These are phyloP conservation scores for Scedosporium dehoogii DNA, from an alignment of 2,329 filamentous ascomycete genomes.

Conservation along the genomic window DNA sequence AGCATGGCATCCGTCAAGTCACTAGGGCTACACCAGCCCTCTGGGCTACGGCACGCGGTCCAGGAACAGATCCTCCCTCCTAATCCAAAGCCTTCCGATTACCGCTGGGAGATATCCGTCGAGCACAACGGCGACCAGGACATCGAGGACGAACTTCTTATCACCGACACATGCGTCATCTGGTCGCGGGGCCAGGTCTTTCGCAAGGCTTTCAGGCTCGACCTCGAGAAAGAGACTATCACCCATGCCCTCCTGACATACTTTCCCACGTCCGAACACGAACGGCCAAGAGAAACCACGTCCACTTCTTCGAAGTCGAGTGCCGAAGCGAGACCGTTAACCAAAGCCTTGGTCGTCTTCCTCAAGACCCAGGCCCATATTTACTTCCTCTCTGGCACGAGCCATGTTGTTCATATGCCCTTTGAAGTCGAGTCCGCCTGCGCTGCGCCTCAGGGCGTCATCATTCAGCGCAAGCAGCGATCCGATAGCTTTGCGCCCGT, in stretches of 20 bases:
- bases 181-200: conserved; percentile 85
- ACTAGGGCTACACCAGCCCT: conserved; percentile 81
- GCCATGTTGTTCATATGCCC: conserved; percentile 82
- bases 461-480: conserved; percentile 72
- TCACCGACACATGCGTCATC: conserved; percentile 65
- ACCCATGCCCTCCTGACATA: conserved; percentile 78
- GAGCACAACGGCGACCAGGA: conserved; percentile 28
- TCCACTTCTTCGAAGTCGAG: conserved; percentile 7
- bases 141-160: conserved; percentile 69
- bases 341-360: conserved; percentile 76
- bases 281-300: conserved; percentile 11
- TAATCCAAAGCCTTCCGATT: conserved; percentile 55
- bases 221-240: conserved; percentile 76
- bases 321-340: conserved; percentile 22
- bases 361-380: conserved; percentile 89
- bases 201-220: conserved; percentile 76
- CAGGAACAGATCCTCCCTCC: conserved; percentile 65
- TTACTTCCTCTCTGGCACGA: conserved; percentile 80
- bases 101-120: conserved; percentile 61
- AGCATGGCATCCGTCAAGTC: conserved; percentile 91
- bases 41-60: conserved; percentile 73
- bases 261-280: conserved; percentile 52
- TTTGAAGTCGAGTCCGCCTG: conserved; percentile 89
- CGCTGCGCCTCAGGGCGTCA: conserved; percentile 69
- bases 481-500: conserved; percentile 38